phyloP scores from a whole-genome alignment of 1,284 basidiomycete genomes.

The Apiotrichum veenhuisii region DNA sequence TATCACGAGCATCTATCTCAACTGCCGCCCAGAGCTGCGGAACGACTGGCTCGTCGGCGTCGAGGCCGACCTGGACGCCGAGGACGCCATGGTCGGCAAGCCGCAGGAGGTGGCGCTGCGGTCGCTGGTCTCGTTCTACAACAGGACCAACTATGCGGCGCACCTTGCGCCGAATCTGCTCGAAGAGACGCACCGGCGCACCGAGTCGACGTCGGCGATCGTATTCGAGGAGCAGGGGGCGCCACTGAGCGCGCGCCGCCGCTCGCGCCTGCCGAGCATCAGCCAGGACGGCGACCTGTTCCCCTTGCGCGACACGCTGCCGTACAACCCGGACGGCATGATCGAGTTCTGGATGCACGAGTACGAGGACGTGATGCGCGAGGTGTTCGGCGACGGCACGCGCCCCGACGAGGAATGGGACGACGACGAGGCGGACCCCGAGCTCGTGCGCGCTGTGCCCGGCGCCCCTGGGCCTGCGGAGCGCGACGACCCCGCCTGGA shows the following conservation, averaged over 20 bases:
- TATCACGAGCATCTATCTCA: conserved; percentile 96
- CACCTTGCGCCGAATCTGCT: conserved; percentile 8
- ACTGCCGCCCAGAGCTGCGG: conserved; percentile 90
- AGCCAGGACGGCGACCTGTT: conserved; percentile 50
- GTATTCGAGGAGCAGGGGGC: conserved; percentile 18
- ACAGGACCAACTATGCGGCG: conserved; percentile 43
- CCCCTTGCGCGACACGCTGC: conserved; percentile 48
- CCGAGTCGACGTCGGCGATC: conserved; percentile 20
- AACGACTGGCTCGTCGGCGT: conserved; percentile 97
- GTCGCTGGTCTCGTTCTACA: conserved; percentile 84
- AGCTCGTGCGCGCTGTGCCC: conserved; percentile 6
- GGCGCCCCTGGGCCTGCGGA: conserved; percentile 23
- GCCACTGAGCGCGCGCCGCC: conserved; percentile 1
- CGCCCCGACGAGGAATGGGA: conserved; percentile 18
- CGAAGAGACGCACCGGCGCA: conserved; percentile 19
- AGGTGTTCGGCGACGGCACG: conserved; percentile 51
- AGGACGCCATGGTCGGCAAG: conserved; percentile 55
- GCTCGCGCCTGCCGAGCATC: conserved; percentile 14
- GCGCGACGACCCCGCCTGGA: conserved; percentile 42
- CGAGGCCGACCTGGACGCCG: conserved; percentile 86
- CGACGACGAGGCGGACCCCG: conserved; percentile 15
- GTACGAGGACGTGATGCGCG: conserved; percentile 55
- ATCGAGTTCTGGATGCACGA: conserved; percentile 55
- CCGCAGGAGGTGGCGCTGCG: conserved; percentile 95
- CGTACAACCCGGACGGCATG: conserved; percentile 54